Evolutionary conservation across 257 asterid genomes (phyloP), one percentile per base, ranked within the genome.

Genomic region (Penstemon barbatus): DNA sequence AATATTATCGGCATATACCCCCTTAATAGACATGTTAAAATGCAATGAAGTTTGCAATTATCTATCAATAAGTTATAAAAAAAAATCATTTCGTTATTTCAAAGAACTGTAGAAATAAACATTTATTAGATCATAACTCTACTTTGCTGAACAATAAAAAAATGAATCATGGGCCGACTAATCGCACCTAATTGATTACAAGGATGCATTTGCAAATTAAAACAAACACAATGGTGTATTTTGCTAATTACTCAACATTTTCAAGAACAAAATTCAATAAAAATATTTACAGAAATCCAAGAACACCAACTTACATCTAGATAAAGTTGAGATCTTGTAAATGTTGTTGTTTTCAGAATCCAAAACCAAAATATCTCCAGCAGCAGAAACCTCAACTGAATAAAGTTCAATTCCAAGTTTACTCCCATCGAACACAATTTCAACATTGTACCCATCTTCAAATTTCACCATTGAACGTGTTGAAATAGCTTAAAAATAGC

Each of bases 371-470:
- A 93, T 56, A 63, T 93, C 96, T 44, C 96, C 98, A 50, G 77
- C 78, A 4, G 87, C 79, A 15, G 95, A 88, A 72, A 86, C 87
- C 70, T 83, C 89, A 33, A 87, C 90, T 1, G 94, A 73, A 75
- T 84, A 57, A 3, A 97, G 97, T 40, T 87, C 97, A 74, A 94
- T 89, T 36, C 97, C 99, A 51, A 77, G 83, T 79, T 94, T 94
- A 70, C 93, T 94, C 54, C 99, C 99, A 76, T 94, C 99, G 65
- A 94, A 94, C 70, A 94, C 97, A 6, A 97, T 94, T 83, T 91
- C 99, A 41, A 94, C 97, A 25, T 68, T 75, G 72, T 94, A 94
- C 56, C 99, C 99, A 67, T 93, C 76, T 80, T 91, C 99, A 52
- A 94, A 91, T 82, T 91, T 94, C 82, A 91, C 76, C 99, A 88